Conservation (phyloP, 108 stramenopile genomes). For the Nitzschia sp. region DNA sequence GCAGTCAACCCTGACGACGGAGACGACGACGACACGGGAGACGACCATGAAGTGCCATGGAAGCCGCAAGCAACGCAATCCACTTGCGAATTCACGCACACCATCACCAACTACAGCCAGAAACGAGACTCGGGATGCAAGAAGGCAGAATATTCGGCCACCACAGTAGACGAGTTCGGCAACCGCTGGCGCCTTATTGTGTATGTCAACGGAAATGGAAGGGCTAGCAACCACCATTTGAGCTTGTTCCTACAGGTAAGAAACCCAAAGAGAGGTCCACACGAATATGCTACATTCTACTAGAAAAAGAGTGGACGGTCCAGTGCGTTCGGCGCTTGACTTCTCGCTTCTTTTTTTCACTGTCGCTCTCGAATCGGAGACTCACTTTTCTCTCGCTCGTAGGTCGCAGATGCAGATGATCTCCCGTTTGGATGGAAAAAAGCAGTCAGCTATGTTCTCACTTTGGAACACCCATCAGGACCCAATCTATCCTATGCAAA, state of each 20-base stretch:
- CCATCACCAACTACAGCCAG: conserved; percentile 72
- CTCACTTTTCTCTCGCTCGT: no score
- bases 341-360: neutral
- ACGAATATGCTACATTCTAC: neutral
- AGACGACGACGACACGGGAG: conserved; percentile 7
- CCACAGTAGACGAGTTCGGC: conserved; percentile 77
- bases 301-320: no score
- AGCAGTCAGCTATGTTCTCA: conserved; percentile 83
- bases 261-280: neutral
- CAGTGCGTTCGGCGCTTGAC: no score
- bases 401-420: conserved; percentile 87
- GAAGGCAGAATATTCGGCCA: conserved; percentile 86
- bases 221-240: conserved; percentile 85
- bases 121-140: conserved; percentile 91
- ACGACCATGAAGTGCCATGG: conserved; percentile 48
- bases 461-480: conserved; percentile 80
- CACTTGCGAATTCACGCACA: conserved; percentile 89
- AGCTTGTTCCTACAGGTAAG: conserved; percentile 77
- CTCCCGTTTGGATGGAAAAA: conserved; percentile 92
- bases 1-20: neutral
- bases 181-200: conserved; percentile 89
- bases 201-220: conserved; percentile 90
- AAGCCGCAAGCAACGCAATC: conserved; percentile 76
- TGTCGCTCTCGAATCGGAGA: neutral
- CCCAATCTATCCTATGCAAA: conserved; percentile 78